phyloP scores from a whole-genome alignment of 768 basidiomycete genomes.

The Lyophyllum atratum region DNA sequence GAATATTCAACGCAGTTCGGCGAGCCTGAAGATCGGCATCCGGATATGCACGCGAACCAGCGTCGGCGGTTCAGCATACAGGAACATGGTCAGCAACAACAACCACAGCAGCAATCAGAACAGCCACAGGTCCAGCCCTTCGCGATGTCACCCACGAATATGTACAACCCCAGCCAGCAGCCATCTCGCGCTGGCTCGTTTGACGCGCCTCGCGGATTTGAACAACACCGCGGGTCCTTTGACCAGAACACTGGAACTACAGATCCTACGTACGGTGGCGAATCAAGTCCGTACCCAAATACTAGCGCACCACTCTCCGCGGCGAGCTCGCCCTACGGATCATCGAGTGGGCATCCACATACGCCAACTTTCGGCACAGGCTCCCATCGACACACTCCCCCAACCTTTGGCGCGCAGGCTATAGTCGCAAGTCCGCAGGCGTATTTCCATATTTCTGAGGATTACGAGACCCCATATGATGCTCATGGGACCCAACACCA shows the following conservation, averaged over 20 bases:
- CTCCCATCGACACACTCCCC: constrained; percentile 26
- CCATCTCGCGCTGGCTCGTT: constrained; percentile 21
- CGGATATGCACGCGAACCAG: constrained; percentile 10
- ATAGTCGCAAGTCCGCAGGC: constrained; percentile 14
- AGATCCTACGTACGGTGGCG: constrained; percentile 3
- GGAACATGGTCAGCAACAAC: constrained; percentile 18
- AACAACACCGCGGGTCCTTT: constrained; percentile 18
- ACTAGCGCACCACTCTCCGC: constrained; percentile 24
- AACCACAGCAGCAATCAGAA: constrained; percentile 20
- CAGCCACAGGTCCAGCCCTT: constrained; percentile 12
- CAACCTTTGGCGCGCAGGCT: constrained; percentile 22
- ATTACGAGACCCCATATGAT: constrained; percentile 20
- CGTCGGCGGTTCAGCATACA: constrained; percentile 21
- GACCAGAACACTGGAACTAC: constrained; percentile 3
- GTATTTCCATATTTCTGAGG: constrained; percentile 21
- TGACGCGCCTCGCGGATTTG: constrained; percentile 19
- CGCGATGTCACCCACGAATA: constrained; percentile 1
- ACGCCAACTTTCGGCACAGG: constrained; percentile 28
- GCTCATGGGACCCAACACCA: constrained; percentile 12
- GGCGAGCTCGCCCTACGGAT: constrained; percentile 32
- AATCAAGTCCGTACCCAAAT: constrained; percentile 30
- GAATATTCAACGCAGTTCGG: constrained; percentile 20
- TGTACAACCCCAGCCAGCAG: constrained; percentile 12
- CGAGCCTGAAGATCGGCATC: constrained; percentile 1
- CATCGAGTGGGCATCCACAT: constrained; percentile 21